A percentile compares a stretch with the other conserved stretches of the same genome.
phyloP scores from a whole-genome alignment of 805 yeast genomes.

The Kuraishia cidri region DNA sequence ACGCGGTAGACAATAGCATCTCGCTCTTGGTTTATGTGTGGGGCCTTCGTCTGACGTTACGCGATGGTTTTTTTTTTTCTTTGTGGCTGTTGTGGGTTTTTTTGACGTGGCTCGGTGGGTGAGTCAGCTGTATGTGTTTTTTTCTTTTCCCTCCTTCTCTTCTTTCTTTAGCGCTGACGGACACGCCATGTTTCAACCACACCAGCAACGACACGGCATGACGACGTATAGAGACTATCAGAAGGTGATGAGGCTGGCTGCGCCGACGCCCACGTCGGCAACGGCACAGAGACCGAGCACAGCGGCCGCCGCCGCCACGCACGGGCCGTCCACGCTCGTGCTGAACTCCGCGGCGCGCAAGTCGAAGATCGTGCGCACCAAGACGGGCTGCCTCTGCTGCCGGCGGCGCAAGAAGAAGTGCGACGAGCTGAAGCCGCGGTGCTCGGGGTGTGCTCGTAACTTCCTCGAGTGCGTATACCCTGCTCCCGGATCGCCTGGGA shows the following conservation, averaged over 20 bases:
- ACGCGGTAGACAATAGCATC: too few species aligned
- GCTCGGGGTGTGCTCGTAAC: conserved; percentile 25
- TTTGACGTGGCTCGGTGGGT: too few species aligned
- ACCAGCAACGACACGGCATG: too few species aligned
- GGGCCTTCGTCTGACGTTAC: neutral
- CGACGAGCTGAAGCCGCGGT: conserved; percentile 23
- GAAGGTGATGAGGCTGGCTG: conserved; percentile 17
- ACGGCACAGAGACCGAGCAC: neutral
- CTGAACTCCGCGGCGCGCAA: too few species aligned
- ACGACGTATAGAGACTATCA: conserved; percentile 20
- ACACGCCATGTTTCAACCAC: too few species aligned
- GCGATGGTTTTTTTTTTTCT: neutral
- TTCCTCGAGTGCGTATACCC: conserved; percentile 25
- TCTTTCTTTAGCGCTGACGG: too few species aligned
- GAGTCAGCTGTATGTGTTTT: too few species aligned
- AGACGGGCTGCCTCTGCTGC: conserved; percentile 28
- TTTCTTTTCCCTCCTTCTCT: too few species aligned
- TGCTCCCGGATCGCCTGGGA: conserved; percentile 10
- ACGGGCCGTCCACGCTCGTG: too few species aligned
- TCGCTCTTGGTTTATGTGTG: too few species aligned
- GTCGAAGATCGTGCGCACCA: conserved; percentile 13
- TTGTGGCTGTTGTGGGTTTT: too few species aligned
- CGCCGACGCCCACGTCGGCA: conserved; percentile 4
- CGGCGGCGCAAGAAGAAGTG: conserved; percentile 29
- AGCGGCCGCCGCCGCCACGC: too few species aligned